Percentiles rank a stretch among this genome's conserved stretches.
These are phyloP conservation scores for Yamadazyma buinensis DNA, from an alignment of 1,139 yeast species.

Conservation along the genomic window DNA sequence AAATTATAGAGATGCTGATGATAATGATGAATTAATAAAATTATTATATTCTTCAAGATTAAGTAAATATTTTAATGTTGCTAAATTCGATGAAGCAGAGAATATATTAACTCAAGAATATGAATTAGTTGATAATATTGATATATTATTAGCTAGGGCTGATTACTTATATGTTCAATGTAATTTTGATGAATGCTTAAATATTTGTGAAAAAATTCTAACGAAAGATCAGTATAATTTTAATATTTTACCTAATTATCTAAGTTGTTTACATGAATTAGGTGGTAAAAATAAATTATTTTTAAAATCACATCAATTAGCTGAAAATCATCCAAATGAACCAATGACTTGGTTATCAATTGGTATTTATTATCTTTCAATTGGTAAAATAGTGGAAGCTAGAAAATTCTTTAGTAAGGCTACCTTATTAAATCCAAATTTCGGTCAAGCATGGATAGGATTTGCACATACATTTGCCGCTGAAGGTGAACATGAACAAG, in stretches of 20 bases:
- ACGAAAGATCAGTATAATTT: constrained; percentile 68
- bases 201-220: constrained; percentile 64
- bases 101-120: constrained; percentile 66
- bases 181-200: constrained; percentile 72
- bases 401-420: constrained; percentile 87
- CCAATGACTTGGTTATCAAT: constrained; percentile 92
- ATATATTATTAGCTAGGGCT: constrained; percentile 65
- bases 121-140: constrained; percentile 64
- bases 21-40: constrained; percentile 74
- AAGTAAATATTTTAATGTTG: constrained; percentile 66
- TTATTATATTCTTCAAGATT: constrained; percentile 73
- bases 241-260: constrained; percentile 71
- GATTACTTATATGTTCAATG: constrained; percentile 75
- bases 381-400: constrained; percentile 75
- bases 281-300: constrained; percentile 82
- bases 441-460: constrained; percentile 97
- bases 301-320: constrained; percentile 77
- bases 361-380: constrained; percentile 82
- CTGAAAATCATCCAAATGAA: constrained; percentile 78
- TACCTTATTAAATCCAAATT: constrained; percentile 81
- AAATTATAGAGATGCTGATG: constrained; percentile 73
- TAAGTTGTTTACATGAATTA: constrained; percentile 81
- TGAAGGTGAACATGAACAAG: constrained; percentile 98
- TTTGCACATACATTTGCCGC: constrained; percentile 97
- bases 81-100: constrained; percentile 64